Base-by-base conservation (phyloP, 768 basidiomycete genomes). In the Boletus tylopilopsis region DNA sequence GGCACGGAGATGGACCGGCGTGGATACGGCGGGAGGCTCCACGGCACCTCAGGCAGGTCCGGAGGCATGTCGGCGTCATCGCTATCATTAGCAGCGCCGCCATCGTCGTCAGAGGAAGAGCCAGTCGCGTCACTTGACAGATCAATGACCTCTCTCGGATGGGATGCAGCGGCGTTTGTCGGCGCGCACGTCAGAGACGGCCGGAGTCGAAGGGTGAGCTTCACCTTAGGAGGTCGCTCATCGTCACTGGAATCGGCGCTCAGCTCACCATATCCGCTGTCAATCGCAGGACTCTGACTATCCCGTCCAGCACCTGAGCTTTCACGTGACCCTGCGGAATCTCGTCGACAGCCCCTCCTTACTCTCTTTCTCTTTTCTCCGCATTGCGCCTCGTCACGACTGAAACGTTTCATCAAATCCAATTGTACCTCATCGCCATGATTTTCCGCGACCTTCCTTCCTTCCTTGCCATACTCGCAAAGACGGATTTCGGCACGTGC, bases 401-500 rank as follows among this genome's bases (percentile, higher is more conserved):
- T 42, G 6, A n/a, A 68, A 64, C 60, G 76, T 78, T 46, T 78
- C 69, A 62, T 80, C 76, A 59, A 71, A 64, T 0, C 71, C 71
- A 63, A 68, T 69, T 44, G 65, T 47, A 19, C 39, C 11, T 60
- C 63, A 48, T 55, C 68, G 55, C 33, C 56, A 59, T 27, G 63
- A 57, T 54, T 57, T 64, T 55, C 54, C 35, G 42, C 30, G 32
- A 19, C 60, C 60, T 53, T 45, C 58, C 68, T 78, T 29, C 77
- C 76, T 49, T 73, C 71, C 61, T 81, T 78, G 18, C 71, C 73
- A 63, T 86, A 87, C 38, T 88, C 81, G 63, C 78, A 84, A 4
- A 87, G 75, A 32, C 81, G 75, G 42, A 90, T 84, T n/a, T 86
- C 85, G 1, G 78, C 83, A 50, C 81, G 75, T 6, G 83, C 71